phyloP scores from a whole-genome alignment of 2,329 filamentous ascomycete genomes.

The Paraphaeosphaeria sporulosa region DNA sequence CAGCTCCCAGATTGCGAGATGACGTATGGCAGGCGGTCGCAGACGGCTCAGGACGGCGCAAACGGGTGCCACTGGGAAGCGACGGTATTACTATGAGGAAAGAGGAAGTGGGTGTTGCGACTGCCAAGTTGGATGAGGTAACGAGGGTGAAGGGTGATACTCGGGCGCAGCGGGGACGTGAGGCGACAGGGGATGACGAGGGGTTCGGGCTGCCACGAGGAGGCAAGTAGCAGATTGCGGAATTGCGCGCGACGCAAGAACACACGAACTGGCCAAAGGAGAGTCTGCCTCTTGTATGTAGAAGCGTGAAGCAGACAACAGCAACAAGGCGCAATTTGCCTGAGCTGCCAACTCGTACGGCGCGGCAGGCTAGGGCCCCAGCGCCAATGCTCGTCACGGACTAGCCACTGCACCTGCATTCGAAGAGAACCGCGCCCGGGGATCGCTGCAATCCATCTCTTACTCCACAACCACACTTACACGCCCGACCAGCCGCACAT shows the following conservation, averaged over 20 bases:
- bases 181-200: constrained; percentile 8
- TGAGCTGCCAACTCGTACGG: constrained; percentile 4
- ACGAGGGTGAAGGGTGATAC: constrained; percentile 7
- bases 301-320: constrained; percentile 3
- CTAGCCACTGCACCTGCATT: constrained; percentile 5
- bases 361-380: neutral
- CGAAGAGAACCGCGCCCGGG: constrained; percentile 2
- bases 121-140: constrained; percentile 2
- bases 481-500: neutral
- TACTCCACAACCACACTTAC: constrained; percentile 1
- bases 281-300: neutral
- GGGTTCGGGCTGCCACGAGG: neutral
- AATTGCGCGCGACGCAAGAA: neutral
- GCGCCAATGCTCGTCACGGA: neutral
- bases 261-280: neutral
- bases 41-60: neutral
- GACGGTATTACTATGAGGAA: neutral
- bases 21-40: constrained; percentile 4
- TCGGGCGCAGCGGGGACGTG: constrained; percentile 2
- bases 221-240: neutral
- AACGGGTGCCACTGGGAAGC: neutral
- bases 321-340: constrained; percentile 11
- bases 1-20: neutral
- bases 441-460: neutral
- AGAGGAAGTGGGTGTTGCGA: neutral